Evolutionary conservation across 768 basidiomycete species (phyloP).

Genomic region (Omphalotus guepiniiformis): DNA sequence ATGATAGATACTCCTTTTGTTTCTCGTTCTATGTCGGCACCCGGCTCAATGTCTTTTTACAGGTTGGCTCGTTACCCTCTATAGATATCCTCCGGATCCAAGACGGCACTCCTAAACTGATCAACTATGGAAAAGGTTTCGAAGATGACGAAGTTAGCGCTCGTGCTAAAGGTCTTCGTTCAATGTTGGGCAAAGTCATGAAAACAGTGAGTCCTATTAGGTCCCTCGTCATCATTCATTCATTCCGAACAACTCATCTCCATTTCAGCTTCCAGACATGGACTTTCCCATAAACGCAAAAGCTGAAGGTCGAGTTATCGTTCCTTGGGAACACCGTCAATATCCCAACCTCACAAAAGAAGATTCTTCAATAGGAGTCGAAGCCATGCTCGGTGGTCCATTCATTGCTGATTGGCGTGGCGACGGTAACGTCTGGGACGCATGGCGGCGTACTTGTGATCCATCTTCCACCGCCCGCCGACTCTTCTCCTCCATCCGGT

Average conservation of each 20-base stretch:
- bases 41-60: conserved; percentile 6
- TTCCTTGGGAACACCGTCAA: conserved; percentile 84
- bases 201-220: conserved; percentile 41
- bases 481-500: conserved; percentile 74
- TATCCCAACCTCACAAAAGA: conserved; percentile 76
- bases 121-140: conserved; percentile 57
- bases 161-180: conserved; percentile 71
- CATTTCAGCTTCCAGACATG: conserved; percentile 96
- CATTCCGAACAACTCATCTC: too few species aligned
- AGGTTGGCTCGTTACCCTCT: conserved; percentile 77
- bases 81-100: conserved; percentile 84
- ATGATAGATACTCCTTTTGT: not conserved
- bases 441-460: conserved; percentile 87
- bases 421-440: conserved; percentile 88
- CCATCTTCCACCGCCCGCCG: conserved; percentile 77
- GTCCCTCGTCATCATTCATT: not conserved
- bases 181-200: conserved; percentile 71
- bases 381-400: conserved; percentile 48
- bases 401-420: conserved; percentile 85
- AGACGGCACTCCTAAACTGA: conserved; percentile 53
- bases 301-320: conserved; percentile 89
- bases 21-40: not conserved
- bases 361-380: conserved; percentile 40
- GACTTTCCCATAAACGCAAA: conserved; percentile 92
- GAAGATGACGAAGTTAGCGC: conserved; percentile 69